phyloP scores from a whole-genome alignment of 192 early-diverging fungal genomes.

The Gryganskiella cystojenkinii region DNA sequence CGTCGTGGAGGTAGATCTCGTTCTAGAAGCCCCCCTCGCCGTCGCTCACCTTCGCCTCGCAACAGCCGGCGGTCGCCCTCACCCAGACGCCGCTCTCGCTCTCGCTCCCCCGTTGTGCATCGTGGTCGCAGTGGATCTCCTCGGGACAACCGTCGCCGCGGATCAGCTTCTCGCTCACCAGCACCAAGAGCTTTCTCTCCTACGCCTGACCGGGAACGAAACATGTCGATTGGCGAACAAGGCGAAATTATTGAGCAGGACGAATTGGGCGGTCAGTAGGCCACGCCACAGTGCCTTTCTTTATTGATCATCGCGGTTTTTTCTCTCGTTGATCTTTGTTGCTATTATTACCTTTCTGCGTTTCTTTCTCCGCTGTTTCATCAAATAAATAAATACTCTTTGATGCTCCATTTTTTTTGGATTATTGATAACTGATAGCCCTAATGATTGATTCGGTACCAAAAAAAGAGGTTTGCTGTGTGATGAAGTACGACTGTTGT shows the following conservation, averaged over 20 bases:
- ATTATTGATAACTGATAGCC: too few species aligned
- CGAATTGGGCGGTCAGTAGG: background rate
- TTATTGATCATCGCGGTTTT: too few species aligned
- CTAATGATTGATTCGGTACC: too few species aligned
- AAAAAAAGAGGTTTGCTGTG: too few species aligned
- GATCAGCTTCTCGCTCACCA: background rate
- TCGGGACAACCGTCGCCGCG: background rate
- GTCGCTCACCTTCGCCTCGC: conserved; percentile 34
- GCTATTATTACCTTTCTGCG: too few species aligned
- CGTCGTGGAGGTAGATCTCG: conserved; percentile 26
- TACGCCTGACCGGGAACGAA: background rate
- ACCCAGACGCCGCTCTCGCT: conserved; percentile 21
- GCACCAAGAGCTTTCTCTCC: background rate
- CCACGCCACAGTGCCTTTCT: too few species aligned
- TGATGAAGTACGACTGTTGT: too few species aligned
- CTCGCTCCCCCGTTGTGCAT: conserved; percentile 16
- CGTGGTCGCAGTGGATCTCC: conserved; percentile 30
- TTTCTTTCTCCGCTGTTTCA: too few species aligned
- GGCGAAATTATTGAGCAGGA: background rate
- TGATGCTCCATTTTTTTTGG: too few species aligned
- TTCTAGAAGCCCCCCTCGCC: conserved; percentile 29
- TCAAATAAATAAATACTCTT: too few species aligned
- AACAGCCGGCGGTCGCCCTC: conserved; percentile 27
- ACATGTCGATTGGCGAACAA: background rate
- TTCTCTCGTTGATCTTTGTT: too few species aligned